Base-by-base conservation (phyloP, 345 rosid genomes). In the Salix viminalis region DNA sequence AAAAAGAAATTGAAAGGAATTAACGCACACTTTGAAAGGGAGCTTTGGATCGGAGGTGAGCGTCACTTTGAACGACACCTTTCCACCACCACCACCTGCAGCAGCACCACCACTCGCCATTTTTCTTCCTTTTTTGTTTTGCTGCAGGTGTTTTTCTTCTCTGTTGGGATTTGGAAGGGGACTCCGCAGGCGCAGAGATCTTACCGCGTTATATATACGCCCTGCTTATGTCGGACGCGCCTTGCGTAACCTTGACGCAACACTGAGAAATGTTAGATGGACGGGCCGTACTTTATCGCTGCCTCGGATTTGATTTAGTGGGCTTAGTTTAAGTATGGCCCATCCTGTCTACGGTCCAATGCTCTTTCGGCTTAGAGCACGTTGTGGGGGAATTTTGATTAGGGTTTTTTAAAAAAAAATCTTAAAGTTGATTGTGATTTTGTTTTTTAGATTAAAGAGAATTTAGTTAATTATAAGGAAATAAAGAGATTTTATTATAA, bases 11-110 rank as follows among this genome's bases (percentile, higher is more conserved):
- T 13, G 8, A 72, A 56, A 4, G 42, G 39, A 73, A 68, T 56
- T 24, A 58, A 72, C 85, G 14, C 75, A 95, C 99, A 95, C 98
- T 93, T 93, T 93, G 92, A 95, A 95, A 65, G 97, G 97, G 69
- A 95, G 97, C 86, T 95, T 95, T 15, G 99, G 99, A 86, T 95
- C 99, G 60, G 99, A 95, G 73, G 98, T 95, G 71, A 95, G 94
- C 41, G 93, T 94, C 60, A 95, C 97, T 82, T 93, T 93, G 91
- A 95, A 95, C 68, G 97, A 91, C 39, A 93, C 98, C 80, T 93
- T 93, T 52, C 97, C 96, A 60, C 97, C 96, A 60, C 97, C 96
- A 9, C 82, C 85, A 21, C 70, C 81, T 16, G 56, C 83, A 3
- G 72, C 83, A 41, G 75, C 75, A 23, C 69, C 77, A 28, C 73